Percentiles rank a stretch among this genome's conserved stretches.
These are phyloP conservation scores for Cryptosporidium andersoni DNA, from an alignment of 169 alveolate species.

Conservation along the genomic window DNA sequence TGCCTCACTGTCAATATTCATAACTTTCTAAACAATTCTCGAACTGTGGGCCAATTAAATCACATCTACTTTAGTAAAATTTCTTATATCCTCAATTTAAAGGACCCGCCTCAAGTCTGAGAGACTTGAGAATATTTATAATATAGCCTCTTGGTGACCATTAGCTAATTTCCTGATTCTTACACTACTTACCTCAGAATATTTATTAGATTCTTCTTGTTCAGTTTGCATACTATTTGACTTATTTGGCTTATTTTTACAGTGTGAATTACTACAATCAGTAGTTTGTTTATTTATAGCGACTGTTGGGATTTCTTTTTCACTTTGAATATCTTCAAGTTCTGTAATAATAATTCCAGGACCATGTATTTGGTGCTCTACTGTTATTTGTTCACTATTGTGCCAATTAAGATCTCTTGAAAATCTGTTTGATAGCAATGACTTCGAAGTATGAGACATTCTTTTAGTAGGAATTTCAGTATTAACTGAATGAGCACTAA, in stretches of 20 bases:
- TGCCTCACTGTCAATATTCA: conserved; percentile 68
- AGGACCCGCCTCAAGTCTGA: too few relatives aligned
- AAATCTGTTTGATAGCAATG: conserved; percentile 23
- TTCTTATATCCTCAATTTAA: too few relatives aligned
- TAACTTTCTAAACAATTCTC: neutral
- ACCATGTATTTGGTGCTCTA: conserved; percentile 22
- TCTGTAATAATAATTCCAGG: conserved; percentile 23
- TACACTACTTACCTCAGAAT: too few relatives aligned
- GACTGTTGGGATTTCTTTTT: conserved; percentile 16
- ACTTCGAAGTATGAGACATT: conserved; percentile 12
- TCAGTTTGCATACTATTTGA: too few relatives aligned
- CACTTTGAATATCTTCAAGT: conserved; percentile 11
- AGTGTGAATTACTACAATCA: neutral
- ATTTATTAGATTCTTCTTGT: too few relatives aligned
- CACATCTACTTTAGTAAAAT: too few relatives aligned
- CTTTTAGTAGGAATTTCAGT: conserved; percentile 1
- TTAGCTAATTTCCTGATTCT: too few relatives aligned
- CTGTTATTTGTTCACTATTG: conserved; percentile 1
- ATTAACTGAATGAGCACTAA: conserved; percentile 14
- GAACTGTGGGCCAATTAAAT: too few relatives aligned
- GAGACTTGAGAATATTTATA: too few relatives aligned
- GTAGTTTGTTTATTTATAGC: conserved; percentile 11
- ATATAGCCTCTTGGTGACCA: too few relatives aligned
- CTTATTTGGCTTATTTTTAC: neutral
- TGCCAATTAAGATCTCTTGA: conserved; percentile 45